Evolutionary conservation across 164 flowering plant species (phyloP), one percentile per base, ranked within the genome.

Genomic region (Magnolia changhungtana): DNA sequence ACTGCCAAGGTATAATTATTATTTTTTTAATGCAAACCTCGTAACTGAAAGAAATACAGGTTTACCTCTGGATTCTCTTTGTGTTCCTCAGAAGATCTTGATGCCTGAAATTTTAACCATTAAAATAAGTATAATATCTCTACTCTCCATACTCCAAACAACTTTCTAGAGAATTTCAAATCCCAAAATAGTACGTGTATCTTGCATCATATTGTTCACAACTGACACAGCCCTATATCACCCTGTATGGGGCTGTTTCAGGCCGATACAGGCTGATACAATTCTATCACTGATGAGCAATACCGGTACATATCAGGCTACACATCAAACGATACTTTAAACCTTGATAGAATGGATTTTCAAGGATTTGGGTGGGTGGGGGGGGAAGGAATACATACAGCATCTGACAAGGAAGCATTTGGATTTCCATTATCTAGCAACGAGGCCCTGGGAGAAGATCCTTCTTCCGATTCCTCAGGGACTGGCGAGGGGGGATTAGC

Each of bases 401-500:
- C 87, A 63, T 87, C 91, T 82, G 86, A 81, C 71, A 85, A 73
- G 20, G 88, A 76, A 77, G 80, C 69, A 75, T 69, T 86, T 67
- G 81, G 84, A 76, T 74, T 81, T 63, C 90, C 95, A 80, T 86
- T 83, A 64, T 88, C 92, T 52, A 67, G 69, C 19, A 65, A 51
- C 67, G 90, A 84, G 71, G 92, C 85, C 81, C 86, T 84, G 4
- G 97, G 94, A 63, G 99, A 88, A 67, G 88, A 83, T 9, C 88
- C 97, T 85, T 95, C 99, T 73, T 96, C 98, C 52, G 98, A 87
- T 75, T 84, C 98, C 84, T 96, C 98, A 9, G 95, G 97, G 21
- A 96, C 97, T 10, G 98, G 97, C 0, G 98, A 96, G 16, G 99
- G 98, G 5, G 95, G 98, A 72, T 89, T 88, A 1, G 96, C 91